These are phyloP conservation scores for Solanum ossicruentum DNA, from an alignment of 257 asterid species.

Conservation along the genomic window DNA sequence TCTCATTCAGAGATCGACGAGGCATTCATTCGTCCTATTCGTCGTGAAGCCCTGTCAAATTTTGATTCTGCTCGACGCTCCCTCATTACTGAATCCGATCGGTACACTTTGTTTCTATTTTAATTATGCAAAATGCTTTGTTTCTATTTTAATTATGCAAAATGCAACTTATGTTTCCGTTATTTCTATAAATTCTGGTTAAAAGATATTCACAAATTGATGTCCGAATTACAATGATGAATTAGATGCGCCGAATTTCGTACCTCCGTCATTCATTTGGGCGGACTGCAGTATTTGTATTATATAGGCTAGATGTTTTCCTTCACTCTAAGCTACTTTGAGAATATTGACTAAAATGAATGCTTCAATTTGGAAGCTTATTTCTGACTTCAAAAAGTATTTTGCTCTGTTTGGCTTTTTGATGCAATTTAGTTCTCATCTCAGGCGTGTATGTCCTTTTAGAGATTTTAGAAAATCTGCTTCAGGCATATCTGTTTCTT, in stretches of 20 bases:
- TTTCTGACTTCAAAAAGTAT: neutral
- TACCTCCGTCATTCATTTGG: neutral
- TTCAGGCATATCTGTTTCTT: neutral
- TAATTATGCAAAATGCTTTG: no score
- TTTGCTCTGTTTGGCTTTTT: neutral
- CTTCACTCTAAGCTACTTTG: neutral
- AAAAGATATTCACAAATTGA: neutral
- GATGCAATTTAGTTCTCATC: neutral
- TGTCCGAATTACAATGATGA: neutral
- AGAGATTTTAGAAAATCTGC: neutral
- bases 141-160: neutral
- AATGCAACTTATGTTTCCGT: neutral
- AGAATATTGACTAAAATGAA: neutral
- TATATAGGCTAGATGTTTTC: neutral
- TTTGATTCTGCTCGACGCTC: constrained; percentile 51
- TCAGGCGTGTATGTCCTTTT: neutral
- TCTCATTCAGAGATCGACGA: constrained; percentile 50
- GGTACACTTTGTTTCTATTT: constrained; percentile 25
- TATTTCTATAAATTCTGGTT: neutral
- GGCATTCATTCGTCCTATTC: constrained; percentile 72
- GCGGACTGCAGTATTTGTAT: neutral
- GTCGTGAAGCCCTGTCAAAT: constrained; percentile 61
- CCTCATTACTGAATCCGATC: constrained; percentile 57
- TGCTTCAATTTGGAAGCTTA: neutral
- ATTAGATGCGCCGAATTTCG: neutral